Conservation (phyloP, 306 rosid species). For the Morella rubra region DNA sequence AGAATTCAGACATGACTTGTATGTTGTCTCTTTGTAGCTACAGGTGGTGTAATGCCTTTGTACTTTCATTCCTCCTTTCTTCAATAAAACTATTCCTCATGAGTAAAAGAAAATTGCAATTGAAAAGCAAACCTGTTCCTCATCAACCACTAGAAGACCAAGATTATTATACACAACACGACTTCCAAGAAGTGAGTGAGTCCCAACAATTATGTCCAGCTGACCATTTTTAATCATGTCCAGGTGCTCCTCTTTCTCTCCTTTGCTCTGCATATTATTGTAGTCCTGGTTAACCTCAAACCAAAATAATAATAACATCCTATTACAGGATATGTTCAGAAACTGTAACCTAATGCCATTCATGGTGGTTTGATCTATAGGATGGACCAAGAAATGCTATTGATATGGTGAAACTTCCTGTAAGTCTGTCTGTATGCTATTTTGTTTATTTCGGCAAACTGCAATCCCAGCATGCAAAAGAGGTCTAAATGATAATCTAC, state of each 20-base stretch:
- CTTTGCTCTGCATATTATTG: constrained; percentile 65
- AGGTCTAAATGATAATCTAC: not conserved
- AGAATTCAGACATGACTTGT: not conserved
- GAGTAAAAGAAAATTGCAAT: not conserved
- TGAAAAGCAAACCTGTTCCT: constrained; percentile 73
- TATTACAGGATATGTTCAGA: not conserved
- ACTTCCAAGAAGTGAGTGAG: constrained; percentile 93
- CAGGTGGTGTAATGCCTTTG: not conserved
- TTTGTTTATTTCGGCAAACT: not conserved
- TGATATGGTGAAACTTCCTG: not conserved
- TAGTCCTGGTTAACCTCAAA: constrained; percentile 37
- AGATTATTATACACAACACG: constrained; percentile 87
- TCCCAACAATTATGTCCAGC: constrained; percentile 83
- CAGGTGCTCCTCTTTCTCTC: constrained; percentile 76
- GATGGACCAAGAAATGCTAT: not conserved
- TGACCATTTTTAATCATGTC: constrained; percentile 72
- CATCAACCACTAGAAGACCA: constrained; percentile 93
- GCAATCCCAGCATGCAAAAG: not conserved
- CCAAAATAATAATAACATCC: constrained; percentile 18
- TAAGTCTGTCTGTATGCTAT: not conserved
- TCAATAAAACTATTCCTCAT: not conserved
- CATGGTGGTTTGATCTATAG: constrained; percentile 15
- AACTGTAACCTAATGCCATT: constrained; percentile 4
- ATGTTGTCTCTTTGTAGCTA: not conserved
- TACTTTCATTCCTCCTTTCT: not conserved